Evolutionary conservation across 768 basidiomycete species (phyloP).

Genomic region (Tephrocybe rancida): DNA sequence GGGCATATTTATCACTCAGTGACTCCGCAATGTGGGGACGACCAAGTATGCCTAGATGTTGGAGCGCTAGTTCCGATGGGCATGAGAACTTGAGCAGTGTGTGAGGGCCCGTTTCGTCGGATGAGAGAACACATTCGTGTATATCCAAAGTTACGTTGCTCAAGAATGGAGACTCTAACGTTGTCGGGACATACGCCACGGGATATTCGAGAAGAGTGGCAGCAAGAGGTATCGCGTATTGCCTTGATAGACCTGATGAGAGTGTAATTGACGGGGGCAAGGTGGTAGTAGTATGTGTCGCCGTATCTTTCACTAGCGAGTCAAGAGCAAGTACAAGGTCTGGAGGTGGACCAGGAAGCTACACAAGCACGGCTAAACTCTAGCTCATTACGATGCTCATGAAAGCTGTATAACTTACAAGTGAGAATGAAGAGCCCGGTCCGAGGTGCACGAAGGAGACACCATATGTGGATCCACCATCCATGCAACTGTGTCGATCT

Average conservation of each 20-base stretch:
- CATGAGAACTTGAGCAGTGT: slow-evolving; percentile 61
- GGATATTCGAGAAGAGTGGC: slow-evolving; percentile 65
- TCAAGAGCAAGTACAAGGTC: slow-evolving; percentile 13
- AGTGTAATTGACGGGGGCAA: slow-evolving; percentile 28
- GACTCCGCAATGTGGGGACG: slow-evolving; percentile 26
- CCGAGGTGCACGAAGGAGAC: slow-evolving; percentile 19
- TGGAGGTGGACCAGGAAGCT: slow-evolving; percentile 20
- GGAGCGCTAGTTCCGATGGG: slow-evolving; percentile 34
- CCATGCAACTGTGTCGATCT: not conserved
- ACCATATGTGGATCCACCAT: not conserved
- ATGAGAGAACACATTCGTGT: slow-evolving; percentile 43
- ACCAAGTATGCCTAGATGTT: slow-evolving; percentile 19
- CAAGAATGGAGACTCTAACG: slow-evolving; percentile 39
- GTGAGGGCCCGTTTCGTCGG: slow-evolving; percentile 24
- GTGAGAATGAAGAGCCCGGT: slow-evolving; percentile 13
- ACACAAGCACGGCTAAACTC: too few species aligned
- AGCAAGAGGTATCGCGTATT: slow-evolving; percentile 51
- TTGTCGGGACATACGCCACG: slow-evolving; percentile 47
- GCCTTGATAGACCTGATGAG: slow-evolving; percentile 24
- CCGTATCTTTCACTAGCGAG: slow-evolving; percentile 9
- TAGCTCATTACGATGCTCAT: not conserved
- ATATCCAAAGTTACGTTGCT: slow-evolving; percentile 48
- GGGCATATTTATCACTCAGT: slow-evolving; percentile 35
- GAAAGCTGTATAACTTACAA: slow-evolving; percentile 8
- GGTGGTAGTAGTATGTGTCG: not conserved